These are phyloP conservation scores for Solanum chilense DNA, from an alignment of 257 asterid species.

Conservation along the genomic window DNA sequence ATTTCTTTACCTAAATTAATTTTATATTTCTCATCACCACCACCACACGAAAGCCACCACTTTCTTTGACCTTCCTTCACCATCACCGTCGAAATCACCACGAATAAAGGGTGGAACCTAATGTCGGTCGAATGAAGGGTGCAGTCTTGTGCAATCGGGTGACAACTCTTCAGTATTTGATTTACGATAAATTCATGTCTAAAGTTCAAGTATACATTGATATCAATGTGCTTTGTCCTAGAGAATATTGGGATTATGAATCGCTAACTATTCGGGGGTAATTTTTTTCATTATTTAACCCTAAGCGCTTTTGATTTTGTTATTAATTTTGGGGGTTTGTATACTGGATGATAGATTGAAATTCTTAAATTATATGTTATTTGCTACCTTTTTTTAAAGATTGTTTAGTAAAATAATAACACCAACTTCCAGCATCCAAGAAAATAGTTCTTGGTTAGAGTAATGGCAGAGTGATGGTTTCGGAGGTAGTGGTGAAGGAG, in stretches of 20 bases:
- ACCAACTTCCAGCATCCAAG: background rate
- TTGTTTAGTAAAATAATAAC: background rate
- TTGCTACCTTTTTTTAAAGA: background rate
- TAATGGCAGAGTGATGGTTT: no score
- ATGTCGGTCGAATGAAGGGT: no score
- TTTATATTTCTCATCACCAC: no score
- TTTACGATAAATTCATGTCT: background rate
- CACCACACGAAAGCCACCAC: no score
- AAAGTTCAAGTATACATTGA: background rate
- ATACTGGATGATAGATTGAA: background rate
- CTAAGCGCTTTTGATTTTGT: background rate
- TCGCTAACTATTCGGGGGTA: conserved; percentile 6
- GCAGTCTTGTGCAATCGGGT: no score
- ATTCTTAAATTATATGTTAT: background rate
- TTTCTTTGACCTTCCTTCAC: no score
- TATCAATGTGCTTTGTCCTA: background rate
- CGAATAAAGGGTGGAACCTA: no score
- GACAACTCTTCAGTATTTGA: background rate
- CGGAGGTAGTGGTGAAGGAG: no score
- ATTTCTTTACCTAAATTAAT: no score
- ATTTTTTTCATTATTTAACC: background rate
- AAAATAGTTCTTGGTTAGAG: background rate
- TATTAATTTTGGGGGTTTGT: background rate
- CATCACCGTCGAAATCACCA: no score
- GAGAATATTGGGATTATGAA: conserved; percentile 5